Evolutionary conservation across 352 stramenopile genomes (phyloP).

Genomic region (Phytophthora sansomeana): DNA sequence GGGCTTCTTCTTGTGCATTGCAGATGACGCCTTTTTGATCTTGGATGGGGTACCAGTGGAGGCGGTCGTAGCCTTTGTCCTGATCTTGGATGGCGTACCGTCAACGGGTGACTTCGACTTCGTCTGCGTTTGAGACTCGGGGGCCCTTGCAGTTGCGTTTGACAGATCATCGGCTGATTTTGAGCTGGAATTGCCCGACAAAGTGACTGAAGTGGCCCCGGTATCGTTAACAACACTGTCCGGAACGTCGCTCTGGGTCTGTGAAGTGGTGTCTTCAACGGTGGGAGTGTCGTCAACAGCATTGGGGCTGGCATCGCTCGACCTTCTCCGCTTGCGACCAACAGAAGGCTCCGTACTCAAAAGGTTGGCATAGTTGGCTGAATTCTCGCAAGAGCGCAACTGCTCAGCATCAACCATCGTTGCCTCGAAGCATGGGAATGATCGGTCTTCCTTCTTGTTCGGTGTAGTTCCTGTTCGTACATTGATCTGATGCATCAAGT

Average conservation of each 20-base stretch:
- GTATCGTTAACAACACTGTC: conserved; percentile 5
- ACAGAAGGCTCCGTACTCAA: conserved; percentile 3
- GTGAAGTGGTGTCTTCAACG: conserved; percentile 1
- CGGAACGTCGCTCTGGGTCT: conserved; percentile 8
- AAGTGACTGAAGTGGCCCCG: neutral
- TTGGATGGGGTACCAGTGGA: conserved; percentile 27
- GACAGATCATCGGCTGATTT: neutral
- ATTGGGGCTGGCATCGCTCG: conserved; percentile 24
- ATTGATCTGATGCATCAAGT: conserved; percentile 38
- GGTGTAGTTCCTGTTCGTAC: conserved; percentile 49
- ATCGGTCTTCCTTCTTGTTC: conserved; percentile 43
- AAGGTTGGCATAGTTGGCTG: neutral
- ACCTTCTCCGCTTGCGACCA: conserved; percentile 32
- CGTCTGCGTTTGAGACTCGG: conserved; percentile 7
- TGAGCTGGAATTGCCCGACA: conserved; percentile 7
- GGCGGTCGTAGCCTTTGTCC: neutral
- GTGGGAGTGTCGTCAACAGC: conserved; percentile 9
- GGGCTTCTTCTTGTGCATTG: conserved; percentile 33
- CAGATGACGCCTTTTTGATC: conserved; percentile 18
- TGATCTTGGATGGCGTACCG: conserved; percentile 3
- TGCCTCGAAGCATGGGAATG: conserved; percentile 53
- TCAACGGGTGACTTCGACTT: conserved; percentile 1
- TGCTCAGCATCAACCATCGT: conserved; percentile 39
- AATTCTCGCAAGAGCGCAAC: neutral
- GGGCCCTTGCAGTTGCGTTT: conserved; percentile 2